Conservation (phyloP, 2,329 filamentous ascomycete species). For the Orbilia oligospora region DNA sequence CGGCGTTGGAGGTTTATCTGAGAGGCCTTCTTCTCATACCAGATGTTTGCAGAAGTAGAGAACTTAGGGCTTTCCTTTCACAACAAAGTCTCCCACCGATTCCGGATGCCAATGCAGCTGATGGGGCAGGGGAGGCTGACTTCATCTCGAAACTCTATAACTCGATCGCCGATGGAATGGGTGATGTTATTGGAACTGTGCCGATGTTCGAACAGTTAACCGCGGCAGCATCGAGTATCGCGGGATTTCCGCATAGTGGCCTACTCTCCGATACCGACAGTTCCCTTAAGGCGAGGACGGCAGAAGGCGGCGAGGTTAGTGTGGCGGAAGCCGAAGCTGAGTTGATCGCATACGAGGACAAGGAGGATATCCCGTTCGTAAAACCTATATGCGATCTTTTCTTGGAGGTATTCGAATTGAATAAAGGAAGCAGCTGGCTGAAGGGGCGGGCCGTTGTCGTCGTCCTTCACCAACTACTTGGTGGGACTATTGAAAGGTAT, state of each 20-base stretch:
- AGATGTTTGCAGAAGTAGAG: conserved; percentile 92
- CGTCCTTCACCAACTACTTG: conserved; percentile 93
- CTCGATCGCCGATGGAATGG: conserved; percentile 97
- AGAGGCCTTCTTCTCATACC: conserved; percentile 80
- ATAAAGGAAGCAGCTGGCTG: conserved; percentile 96
- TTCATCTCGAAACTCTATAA: conserved; percentile 96
- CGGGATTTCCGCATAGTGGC: conserved; percentile 46
- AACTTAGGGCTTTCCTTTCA: conserved; percentile 91
- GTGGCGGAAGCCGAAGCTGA: conserved; percentile 86
- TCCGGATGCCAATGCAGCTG: conserved; percentile 46
- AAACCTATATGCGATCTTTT: conserved; percentile 99
- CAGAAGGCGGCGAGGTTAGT: conserved; percentile 58
- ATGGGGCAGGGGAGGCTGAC: conserved; percentile 77
- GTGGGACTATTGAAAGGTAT: conserved; percentile 88
- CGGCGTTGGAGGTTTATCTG: conserved; percentile 88
- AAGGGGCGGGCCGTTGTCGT: conserved; percentile 95
- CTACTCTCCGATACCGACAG: conserved; percentile 21
- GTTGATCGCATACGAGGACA: conserved; percentile 90
- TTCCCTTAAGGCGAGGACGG: conserved; percentile 76
- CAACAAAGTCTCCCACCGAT: conserved; percentile 81
- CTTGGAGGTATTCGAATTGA: conserved; percentile 93
- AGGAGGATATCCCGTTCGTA: conserved; percentile 92
- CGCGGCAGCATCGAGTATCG: conserved; percentile 51
- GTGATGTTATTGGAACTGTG: conserved; percentile 96
- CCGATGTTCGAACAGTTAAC: conserved; percentile 95